Evolutionary conservation across 352 stramenopile genomes (phyloP), one percentile per base, ranked within the genome.

Genomic region (Phytopythium aichiense): DNA sequence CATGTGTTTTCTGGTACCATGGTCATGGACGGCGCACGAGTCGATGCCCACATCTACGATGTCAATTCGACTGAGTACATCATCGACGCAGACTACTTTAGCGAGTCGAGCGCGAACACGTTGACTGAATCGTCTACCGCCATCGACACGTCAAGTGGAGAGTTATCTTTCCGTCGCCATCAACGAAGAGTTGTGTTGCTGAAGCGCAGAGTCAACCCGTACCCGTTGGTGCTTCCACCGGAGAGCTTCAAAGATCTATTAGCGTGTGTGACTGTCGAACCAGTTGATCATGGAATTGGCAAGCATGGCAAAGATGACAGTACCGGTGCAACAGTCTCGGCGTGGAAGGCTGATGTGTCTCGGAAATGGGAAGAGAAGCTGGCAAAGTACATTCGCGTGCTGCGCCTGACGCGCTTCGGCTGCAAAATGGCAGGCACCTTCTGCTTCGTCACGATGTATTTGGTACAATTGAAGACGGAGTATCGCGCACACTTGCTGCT

Each of bases 391-490:
- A 61, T 89, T 3, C 77, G 77, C 9, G 74, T 79, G 4, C 42
- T 84, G 20, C 76, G 70, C 3, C 64, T 89, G 20, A 58, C 69
- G 18, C 74, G 65, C 33, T 81, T 83, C 25, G 77, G 73, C 4
- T 71, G 64, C 42, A 78, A 76, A 56, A 59, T 84, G 28, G 66
- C 63, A 30, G 31, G 67, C 15, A 22, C 65, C 13, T 86, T 78
- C 31, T 73, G 66, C 50, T 72, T 89, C 15, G 60, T 76, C 12
- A 65, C 67, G 0, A n/a, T 78, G 4, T 77, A 67, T 6, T 30
- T 85, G 30, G 80, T 89, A 13, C 80, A 89, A 58, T 72, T 84
- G 31, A 89, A 87, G 57, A 80, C 71, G 1, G 73, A 87, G 52
- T 89, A 81, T 56, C 73, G 77, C 7, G 62, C 75, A 3, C 70